Evolutionary conservation across 768 basidiomycete species (phyloP), one percentile per base, ranked within the genome.

Genomic region (Lactarius psammicola): DNA sequence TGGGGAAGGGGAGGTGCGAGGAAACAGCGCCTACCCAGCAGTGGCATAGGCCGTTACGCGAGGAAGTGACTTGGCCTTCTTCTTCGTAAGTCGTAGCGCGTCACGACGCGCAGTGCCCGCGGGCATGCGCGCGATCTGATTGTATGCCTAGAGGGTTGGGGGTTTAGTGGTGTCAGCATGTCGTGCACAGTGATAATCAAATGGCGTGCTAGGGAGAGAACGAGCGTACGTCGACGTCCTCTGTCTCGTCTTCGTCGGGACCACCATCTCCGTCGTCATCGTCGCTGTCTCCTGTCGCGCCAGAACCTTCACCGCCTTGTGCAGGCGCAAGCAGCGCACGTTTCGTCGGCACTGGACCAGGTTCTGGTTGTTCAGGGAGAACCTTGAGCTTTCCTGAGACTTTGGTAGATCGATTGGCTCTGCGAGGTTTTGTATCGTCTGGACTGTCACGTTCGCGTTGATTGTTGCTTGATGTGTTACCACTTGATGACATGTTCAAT

Each of bases 1-100:
- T n/a, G n/a, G n/a, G n/a, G n/a, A n/a, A n/a, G n/a, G n/a, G n/a
- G 40, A 28, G 23, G 20, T 26, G 46, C 10, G 31, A 59, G 44
- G 40, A 5, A 17, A n/a, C 44, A 26, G 36, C 28, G 78, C 81
- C 70, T 76, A 95, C 95, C 84, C 88, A 36, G 95, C 92, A 18
- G 94, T 97, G 53, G 95, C 94, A 76, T 96, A 97, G 5, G 95
- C 95, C 2, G 95, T 97, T n/a, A 95, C 95, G 71, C 95, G 80
- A 36, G 95, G 95, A 15, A 97, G 75, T 15, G 86, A 87, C 74
- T 95, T 95, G 2, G 94, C 94, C 75, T 95, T 96, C 79, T 92
- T 95, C 79, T 97, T 96, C 2, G 95, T 98, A 69, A 98, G 76
- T 65, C 82, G 87, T 67, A 94, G 77, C 3, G 95, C 95, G 78